A percentile compares a stretch with the other conserved stretches of the same genome.
These are phyloP conservation scores for Phytopythium aichiense DNA, from an alignment of 352 stramenopile species.

Conservation along the genomic window DNA sequence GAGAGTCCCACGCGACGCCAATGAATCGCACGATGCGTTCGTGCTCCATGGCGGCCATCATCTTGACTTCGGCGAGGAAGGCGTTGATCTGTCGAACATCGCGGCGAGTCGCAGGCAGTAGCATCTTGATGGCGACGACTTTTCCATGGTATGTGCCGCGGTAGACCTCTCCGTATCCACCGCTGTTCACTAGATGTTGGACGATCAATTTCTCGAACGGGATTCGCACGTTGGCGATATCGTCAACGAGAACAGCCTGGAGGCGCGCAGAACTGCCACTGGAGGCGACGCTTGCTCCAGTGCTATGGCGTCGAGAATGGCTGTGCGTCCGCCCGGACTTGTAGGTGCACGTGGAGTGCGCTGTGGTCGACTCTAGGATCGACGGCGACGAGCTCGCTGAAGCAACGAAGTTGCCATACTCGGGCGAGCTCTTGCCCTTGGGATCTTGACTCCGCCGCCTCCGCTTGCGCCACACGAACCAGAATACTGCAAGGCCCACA, in stretches of 20 bases:
- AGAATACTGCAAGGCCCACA: neutral
- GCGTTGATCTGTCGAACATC: slow-evolving; percentile 11
- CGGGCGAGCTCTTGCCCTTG: neutral
- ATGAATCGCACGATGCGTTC: slow-evolving; percentile 31
- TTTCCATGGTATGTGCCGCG: slow-evolving; percentile 13
- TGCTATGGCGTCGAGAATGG: neutral
- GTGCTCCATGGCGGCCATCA: slow-evolving; percentile 28
- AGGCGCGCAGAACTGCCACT: neutral
- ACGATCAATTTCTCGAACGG: slow-evolving; percentile 10
- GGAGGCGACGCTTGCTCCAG: neutral
- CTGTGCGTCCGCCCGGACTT: neutral
- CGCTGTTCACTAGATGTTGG: slow-evolving; percentile 3
- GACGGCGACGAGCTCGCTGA: neutral
- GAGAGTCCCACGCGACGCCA: slow-evolving; percentile 40
- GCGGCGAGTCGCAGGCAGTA: slow-evolving; percentile 8
- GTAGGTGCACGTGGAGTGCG: neutral
- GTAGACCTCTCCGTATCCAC: slow-evolving; percentile 25
- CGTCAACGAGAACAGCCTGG: slow-evolving; percentile 13
- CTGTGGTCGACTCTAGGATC: neutral
- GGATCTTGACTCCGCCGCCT: neutral
- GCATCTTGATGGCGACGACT: slow-evolving; percentile 16
- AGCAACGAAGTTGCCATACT: neutral
- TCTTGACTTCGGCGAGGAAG: slow-evolving; percentile 19
- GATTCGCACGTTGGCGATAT: slow-evolving; percentile 7
- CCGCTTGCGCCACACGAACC: neutral